Evolutionary conservation across 139 green algal species (phyloP).

Genomic region (Ulvella scutata): DNA sequence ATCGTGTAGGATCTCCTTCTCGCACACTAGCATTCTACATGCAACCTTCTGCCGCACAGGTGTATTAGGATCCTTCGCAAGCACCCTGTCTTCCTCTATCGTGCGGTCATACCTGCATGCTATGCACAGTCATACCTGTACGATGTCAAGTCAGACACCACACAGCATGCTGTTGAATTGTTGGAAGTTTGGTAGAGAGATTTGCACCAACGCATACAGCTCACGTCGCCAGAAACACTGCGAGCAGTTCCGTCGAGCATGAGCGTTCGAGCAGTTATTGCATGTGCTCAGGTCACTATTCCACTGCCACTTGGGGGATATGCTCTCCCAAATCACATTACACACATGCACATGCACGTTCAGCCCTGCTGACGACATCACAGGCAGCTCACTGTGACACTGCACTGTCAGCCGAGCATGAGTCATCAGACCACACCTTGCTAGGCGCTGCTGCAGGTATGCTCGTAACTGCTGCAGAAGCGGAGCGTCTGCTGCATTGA

Average conservation of each 20-base stretch:
- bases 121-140: too few relatives aligned
- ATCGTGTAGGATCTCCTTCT: conserved; percentile 27
- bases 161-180: too few relatives aligned
- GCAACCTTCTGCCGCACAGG: neutral
- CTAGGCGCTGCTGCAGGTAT: conserved; percentile 30
- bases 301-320: conserved; percentile 29
- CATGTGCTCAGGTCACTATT: conserved; percentile 36
- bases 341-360: neutral
- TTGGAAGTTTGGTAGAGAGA: too few relatives aligned
- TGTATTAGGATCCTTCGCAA: conserved; percentile 42
- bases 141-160: too few relatives aligned
- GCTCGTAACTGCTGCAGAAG: conserved; percentile 29
- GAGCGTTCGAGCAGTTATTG: too few relatives aligned
- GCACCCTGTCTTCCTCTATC: conserved; percentile 33
- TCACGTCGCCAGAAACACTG: too few relatives aligned
- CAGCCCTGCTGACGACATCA: neutral
- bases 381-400: too few relatives aligned
- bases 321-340: neutral
- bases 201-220: too few relatives aligned
- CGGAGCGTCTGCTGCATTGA: neutral
- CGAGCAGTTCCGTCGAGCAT: too few relatives aligned
- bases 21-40: conserved; percentile 4
- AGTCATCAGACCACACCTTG: conserved; percentile 1
- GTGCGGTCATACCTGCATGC: conserved; percentile 1
- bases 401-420: conserved; percentile 7